These are phyloP conservation scores for Neospora caninum DNA, from an alignment of 169 alveolate genomes.

Conservation along the genomic window DNA sequence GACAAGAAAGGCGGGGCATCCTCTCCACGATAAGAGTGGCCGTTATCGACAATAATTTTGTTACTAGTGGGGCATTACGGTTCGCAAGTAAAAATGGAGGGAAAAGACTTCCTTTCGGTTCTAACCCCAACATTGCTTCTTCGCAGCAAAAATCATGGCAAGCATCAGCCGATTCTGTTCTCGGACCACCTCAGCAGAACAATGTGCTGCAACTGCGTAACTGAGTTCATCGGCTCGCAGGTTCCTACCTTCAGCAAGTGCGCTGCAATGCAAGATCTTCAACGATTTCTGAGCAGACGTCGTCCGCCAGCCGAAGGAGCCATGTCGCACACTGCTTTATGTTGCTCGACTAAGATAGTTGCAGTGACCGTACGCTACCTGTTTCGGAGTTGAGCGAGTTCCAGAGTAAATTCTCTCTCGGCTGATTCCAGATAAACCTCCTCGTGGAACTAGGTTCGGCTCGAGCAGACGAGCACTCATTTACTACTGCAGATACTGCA, in stretches of 20 bases:
- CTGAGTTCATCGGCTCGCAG: not conserved
- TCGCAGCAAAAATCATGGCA: slow-evolving; percentile 28
- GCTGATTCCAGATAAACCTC: not conserved
- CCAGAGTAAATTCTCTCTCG: not conserved
- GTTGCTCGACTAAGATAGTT: not conserved
- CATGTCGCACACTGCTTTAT: not conserved
- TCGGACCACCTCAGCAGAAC: slow-evolving; percentile 36
- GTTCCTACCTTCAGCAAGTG: slow-evolving; percentile 14
- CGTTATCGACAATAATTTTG: too few species aligned
- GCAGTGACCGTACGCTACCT: slow-evolving; percentile 3
- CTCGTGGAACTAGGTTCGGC: not conserved
- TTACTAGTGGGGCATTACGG: too few species aligned
- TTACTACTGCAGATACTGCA: not conserved
- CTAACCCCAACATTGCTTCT: slow-evolving; percentile 28
- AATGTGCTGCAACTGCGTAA: slow-evolving; percentile 58
- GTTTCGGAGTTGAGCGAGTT: not conserved
- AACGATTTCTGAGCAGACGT: not conserved
- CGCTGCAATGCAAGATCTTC: slow-evolving; percentile 12
- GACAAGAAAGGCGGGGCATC: too few species aligned
- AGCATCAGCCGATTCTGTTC: not conserved
- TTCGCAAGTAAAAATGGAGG: not conserved
- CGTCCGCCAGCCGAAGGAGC: not conserved
- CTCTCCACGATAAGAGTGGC: too few species aligned
- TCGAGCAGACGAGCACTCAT: not conserved
- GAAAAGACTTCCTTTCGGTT: not conserved